Evolutionary conservation across 768 basidiomycete species (phyloP).

Genomic region (Agrocybe praecox): DNA sequence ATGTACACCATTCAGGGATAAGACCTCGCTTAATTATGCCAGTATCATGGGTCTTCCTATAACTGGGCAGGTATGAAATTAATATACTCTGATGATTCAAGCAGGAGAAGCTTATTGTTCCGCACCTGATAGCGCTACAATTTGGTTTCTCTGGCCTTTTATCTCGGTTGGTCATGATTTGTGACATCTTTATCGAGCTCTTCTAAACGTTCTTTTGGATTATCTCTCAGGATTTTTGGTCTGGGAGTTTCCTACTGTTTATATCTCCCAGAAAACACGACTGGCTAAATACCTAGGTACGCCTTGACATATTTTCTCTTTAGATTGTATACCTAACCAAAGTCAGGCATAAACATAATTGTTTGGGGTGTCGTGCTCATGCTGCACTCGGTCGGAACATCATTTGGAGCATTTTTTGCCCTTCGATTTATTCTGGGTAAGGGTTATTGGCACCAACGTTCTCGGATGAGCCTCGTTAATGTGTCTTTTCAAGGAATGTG

Average conservation of each 20-base stretch:
- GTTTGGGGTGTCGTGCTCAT: slow-evolving; percentile 62
- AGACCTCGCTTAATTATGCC: slow-evolving; percentile 73
- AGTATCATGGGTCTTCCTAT: slow-evolving; percentile 73
- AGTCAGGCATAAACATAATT: slow-evolving; percentile 56
- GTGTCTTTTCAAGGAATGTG: slow-evolving; percentile 51
- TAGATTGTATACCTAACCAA: background rate
- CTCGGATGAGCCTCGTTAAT: background rate
- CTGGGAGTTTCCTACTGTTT: slow-evolving; percentile 69
- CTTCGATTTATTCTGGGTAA: slow-evolving; percentile 61
- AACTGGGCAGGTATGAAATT: slow-evolving; percentile 50
- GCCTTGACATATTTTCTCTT: background rate
- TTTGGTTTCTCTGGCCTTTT: slow-evolving; percentile 65
- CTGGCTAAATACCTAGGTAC: slow-evolving; percentile 65
- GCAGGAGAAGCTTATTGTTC: background rate
- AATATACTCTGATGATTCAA: background rate
- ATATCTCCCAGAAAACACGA: slow-evolving; percentile 62
- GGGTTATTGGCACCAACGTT: slow-evolving; percentile 3
- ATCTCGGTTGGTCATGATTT: slow-evolving; percentile 42
- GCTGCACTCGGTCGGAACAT: slow-evolving; percentile 57
- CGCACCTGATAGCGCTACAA: slow-evolving; percentile 53
- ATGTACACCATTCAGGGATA: slow-evolving; percentile 45
- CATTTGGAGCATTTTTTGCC: slow-evolving; percentile 64
- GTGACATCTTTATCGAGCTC: background rate
- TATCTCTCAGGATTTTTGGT: slow-evolving; percentile 48
- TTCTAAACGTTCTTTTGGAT: background rate